A percentile compares a stretch with the other conserved stretches of the same genome.
Evolutionary conservation across 176 grass and related monocot genomes (phyloP).

Genomic region (Cenchrus americanus): DNA sequence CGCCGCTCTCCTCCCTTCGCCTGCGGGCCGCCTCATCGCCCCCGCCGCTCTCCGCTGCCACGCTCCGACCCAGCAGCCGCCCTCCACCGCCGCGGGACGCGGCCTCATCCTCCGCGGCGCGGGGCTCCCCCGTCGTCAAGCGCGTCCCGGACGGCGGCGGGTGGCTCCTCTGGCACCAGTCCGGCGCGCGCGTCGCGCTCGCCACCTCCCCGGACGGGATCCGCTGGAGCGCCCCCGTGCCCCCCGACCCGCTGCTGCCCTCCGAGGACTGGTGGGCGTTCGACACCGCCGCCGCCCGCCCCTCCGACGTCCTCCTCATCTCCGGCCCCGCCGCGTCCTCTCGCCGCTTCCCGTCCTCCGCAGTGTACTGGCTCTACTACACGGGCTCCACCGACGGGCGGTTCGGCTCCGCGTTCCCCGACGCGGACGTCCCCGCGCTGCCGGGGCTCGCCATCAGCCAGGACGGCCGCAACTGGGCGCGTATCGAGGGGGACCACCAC

Average conservation of each 20-base stretch:
- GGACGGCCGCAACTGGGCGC: conserved; percentile 89
- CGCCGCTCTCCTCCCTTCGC: conserved; percentile 25
- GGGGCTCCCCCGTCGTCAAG: conserved; percentile 70
- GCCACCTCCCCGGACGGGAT: conserved; percentile 67
- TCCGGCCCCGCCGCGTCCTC: conserved; percentile 56
- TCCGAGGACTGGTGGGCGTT: conserved; percentile 91
- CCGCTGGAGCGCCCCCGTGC: conserved; percentile 55
- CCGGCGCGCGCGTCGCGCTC: conserved; percentile 50
- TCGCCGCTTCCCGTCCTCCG: conserved; percentile 46
- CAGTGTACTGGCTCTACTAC: conserved; percentile 94
- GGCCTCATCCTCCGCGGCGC: conserved; percentile 45
- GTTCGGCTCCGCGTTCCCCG: conserved; percentile 38
- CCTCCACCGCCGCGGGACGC: neutral
- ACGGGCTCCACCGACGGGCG: conserved; percentile 66
- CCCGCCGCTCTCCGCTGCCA: conserved; percentile 21
- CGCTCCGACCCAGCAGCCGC: neutral
- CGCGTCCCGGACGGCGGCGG: conserved; percentile 43
- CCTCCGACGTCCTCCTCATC: conserved; percentile 79
- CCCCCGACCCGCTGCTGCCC: conserved; percentile 44
- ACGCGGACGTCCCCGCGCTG: conserved; percentile 46
- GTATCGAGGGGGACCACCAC: conserved; percentile 86
- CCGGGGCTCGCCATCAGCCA: conserved; percentile 86
- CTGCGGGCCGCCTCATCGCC: neutral
- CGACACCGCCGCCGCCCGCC: conserved; percentile 63
- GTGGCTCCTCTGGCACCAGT: conserved; percentile 79